Conservation (phyloP, 1,284 basidiomycete genomes). For the Sparassis latifolia region DNA sequence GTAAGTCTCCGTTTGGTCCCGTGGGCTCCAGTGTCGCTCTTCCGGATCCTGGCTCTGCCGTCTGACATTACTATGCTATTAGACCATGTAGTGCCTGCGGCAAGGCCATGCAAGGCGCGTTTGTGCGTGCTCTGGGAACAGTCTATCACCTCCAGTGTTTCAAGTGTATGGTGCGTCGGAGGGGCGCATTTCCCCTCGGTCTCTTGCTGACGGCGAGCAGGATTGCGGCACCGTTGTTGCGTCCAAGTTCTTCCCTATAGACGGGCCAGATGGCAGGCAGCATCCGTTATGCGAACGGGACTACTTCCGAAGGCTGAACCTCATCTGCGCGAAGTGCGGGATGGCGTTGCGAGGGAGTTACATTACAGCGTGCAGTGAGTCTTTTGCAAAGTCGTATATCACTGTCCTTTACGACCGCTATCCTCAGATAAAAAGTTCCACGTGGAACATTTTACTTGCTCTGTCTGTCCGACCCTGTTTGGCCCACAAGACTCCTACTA, state of each 20-base stretch:
- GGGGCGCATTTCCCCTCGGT: slow-evolving; percentile 8
- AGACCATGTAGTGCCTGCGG: slow-evolving; percentile 72
- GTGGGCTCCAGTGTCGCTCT: slow-evolving; percentile 13
- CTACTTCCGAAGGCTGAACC: slow-evolving; percentile 93
- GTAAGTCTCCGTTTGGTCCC: slow-evolving; percentile 21
- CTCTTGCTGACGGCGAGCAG: slow-evolving; percentile 35
- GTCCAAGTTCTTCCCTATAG: slow-evolving; percentile 98
- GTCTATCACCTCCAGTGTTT: slow-evolving; percentile 97
- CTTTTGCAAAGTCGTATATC: slow-evolving; percentile 8
- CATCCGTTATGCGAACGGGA: slow-evolving; percentile 96
- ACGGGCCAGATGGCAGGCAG: slow-evolving; percentile 78
- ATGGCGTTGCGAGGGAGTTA: slow-evolving; percentile 95
- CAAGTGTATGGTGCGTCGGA: slow-evolving; percentile 78
- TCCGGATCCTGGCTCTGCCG: slow-evolving; percentile 10
- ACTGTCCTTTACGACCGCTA: slow-evolving; percentile 11
- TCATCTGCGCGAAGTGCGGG: slow-evolving; percentile 95
- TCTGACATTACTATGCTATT: slow-evolving; percentile 3
- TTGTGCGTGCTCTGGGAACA: slow-evolving; percentile 91
- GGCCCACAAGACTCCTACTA: slow-evolving; percentile 99
- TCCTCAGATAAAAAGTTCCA: slow-evolving; percentile 92
- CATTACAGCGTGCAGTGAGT: slow-evolving; percentile 97
- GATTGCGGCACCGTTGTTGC: slow-evolving; percentile 97
- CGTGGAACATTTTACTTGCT: slow-evolving; percentile 99
- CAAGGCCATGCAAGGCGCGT: slow-evolving; percentile 85
- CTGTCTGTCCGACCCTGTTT: slow-evolving; percentile 92